Evolutionary conservation across 345 rosid genomes (phyloP).

Genomic region (Eutrema yunnanense): DNA sequence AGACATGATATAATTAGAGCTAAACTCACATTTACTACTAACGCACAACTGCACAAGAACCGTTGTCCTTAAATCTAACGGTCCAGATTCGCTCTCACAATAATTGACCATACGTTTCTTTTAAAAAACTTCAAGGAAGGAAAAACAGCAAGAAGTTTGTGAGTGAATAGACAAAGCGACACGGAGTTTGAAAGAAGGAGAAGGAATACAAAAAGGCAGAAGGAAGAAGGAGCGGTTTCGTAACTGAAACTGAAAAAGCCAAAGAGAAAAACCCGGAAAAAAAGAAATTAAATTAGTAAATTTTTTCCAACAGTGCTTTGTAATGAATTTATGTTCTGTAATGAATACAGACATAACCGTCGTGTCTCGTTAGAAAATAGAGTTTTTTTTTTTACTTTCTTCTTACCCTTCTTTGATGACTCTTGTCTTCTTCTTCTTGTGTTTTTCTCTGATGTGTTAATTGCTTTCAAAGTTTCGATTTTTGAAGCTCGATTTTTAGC

Average conservation of each 20-base stretch:
- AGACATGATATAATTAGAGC: neutral
- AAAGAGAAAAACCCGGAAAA: constrained; percentile 19
- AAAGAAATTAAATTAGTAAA: neutral
- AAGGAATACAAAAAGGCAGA: constrained; percentile 7
- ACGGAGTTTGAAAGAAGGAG: neutral
- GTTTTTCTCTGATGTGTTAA: constrained; percentile 34
- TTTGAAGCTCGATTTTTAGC: neutral
- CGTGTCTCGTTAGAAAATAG: constrained; percentile 23
- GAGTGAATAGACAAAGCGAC: neutral
- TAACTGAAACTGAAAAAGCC: constrained; percentile 30
- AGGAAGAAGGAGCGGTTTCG: constrained; percentile 21
- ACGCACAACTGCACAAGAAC: neutral
- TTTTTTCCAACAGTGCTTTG: constrained; percentile 3
- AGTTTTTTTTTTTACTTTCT: neutral
- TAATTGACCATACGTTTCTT: constrained; percentile 16
- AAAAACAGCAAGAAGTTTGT: neutral
- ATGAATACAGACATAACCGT: constrained; percentile 28
- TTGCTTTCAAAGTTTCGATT: neutral
- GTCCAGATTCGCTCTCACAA: neutral
- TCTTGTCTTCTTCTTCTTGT: constrained; percentile 17
- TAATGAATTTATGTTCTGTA: constrained; percentile 21
- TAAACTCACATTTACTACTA: constrained; percentile 10
- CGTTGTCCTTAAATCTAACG: neutral
- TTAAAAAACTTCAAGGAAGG: neutral
- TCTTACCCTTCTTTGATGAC: constrained; percentile 39